Percentiles rank a stretch among this genome's conserved stretches.
Evolutionary conservation across 164 flowering plant genomes (phyloP).

Genomic region (Warburgia ugandensis): DNA sequence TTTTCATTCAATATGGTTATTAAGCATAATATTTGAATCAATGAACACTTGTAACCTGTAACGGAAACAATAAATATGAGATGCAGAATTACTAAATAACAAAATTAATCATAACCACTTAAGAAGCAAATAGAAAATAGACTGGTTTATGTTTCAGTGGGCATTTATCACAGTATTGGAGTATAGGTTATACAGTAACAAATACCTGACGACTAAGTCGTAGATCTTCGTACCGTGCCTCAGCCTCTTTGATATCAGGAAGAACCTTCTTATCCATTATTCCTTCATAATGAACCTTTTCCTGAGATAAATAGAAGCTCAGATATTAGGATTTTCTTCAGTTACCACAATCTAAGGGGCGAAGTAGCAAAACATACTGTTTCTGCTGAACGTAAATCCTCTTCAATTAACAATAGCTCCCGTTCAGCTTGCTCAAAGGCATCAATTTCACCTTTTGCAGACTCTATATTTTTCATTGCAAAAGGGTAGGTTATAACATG

Average conservation of each 20-base stretch:
- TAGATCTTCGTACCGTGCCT: slow-evolving; percentile 40
- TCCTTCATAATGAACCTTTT: slow-evolving; percentile 61
- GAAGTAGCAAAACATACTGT: slow-evolving; percentile 26
- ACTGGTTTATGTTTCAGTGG: no score
- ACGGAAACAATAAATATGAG: no score
- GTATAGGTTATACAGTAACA: neutral
- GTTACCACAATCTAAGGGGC: neutral
- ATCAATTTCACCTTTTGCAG: slow-evolving; percentile 65
- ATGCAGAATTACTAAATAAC: no score
- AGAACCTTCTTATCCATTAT: slow-evolving; percentile 56
- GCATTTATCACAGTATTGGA: neutral
- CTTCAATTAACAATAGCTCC: slow-evolving; percentile 43
- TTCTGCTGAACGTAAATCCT: slow-evolving; percentile 37
- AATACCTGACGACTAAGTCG: slow-evolving; percentile 47
- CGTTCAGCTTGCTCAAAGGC: slow-evolving; percentile 58
- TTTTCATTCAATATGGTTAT: no score
- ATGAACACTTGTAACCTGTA: no score
- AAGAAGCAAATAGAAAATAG: no score
- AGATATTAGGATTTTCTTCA: neutral
- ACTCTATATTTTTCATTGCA: slow-evolving; percentile 35
- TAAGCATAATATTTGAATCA: no score
- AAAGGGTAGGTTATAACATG: neutral
- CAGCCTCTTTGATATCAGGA: slow-evolving; percentile 52
- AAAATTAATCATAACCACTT: no score
- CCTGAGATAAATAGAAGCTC: slow-evolving; percentile 30